These are phyloP conservation scores for Yamadazyma philogaea DNA, from an alignment of 805 yeast genomes.

Conservation along the genomic window DNA sequence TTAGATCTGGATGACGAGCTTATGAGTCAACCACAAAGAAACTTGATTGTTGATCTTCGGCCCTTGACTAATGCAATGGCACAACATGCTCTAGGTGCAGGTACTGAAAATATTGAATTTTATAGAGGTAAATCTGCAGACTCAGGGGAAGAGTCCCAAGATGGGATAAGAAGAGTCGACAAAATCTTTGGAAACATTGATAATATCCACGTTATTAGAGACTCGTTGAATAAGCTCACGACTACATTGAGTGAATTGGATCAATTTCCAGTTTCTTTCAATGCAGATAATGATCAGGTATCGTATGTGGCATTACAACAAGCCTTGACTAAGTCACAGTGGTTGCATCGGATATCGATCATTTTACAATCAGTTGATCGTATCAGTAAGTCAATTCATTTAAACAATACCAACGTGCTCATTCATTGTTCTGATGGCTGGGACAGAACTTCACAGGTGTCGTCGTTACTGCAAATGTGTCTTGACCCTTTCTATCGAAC, in stretches of 20 bases:
- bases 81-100: slow-evolving; percentile 97
- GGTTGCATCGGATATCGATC: slow-evolving; percentile 72
- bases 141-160: slow-evolving; percentile 2
- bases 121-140: slow-evolving; percentile 47
- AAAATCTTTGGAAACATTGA: slow-evolving; percentile 87
- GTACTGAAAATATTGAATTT: slow-evolving; percentile 88
- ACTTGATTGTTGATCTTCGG: slow-evolving; percentile 84
- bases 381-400: slow-evolving; percentile 75
- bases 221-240: slow-evolving; percentile 62
- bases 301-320: slow-evolving; percentile 39
- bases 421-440: slow-evolving; percentile 98
- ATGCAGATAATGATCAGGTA: slow-evolving; percentile 13
- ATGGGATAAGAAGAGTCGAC: slow-evolving; percentile 35
- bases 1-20: slow-evolving; percentile 21
- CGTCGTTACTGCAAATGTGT: slow-evolving; percentile 80
- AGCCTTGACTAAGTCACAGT: slow-evolving; percentile 61
- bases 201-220: slow-evolving; percentile 93
- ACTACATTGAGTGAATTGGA: slow-evolving; percentile 69
- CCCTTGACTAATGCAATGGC: slow-evolving; percentile 96
- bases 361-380: slow-evolving; percentile 74
- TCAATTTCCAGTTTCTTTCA: slow-evolving; percentile 37
- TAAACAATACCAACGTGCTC: slow-evolving; percentile 76
- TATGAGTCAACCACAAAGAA: slow-evolving; percentile 37
- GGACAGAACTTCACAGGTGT: slow-evolving; percentile 93
- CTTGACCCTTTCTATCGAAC: slow-evolving; percentile 90